Evolutionary conservation across 2,329 filamentous ascomycete genomes (phyloP).

Genomic region (Aspergillus fructus): DNA sequence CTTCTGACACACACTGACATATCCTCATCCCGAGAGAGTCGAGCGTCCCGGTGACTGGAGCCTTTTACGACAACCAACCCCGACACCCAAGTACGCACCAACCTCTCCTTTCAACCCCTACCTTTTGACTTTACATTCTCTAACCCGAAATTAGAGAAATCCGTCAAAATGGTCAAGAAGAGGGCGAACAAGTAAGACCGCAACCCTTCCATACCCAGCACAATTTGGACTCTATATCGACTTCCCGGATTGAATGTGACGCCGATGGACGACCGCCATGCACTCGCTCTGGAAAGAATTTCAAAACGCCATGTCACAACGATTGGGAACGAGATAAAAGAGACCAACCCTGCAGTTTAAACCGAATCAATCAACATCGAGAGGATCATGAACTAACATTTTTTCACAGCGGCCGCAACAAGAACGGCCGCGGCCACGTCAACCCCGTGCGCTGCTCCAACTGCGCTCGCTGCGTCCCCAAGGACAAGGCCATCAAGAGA

Average conservation of each 20-base stretch:
- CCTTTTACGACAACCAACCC: slow-evolving; percentile 40
- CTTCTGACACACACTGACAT: slow-evolving; percentile 37
- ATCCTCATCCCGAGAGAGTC: slow-evolving; percentile 33
- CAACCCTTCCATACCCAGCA: slow-evolving; percentile 28
- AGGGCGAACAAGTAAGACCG: slow-evolving; percentile 67
- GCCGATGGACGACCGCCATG: slow-evolving; percentile 10
- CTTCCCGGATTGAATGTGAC: slow-evolving; percentile 9
- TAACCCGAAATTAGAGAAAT: slow-evolving; percentile 40
- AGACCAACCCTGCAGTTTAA: neutral
- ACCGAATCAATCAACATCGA: neutral
- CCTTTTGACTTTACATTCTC: slow-evolving; percentile 24
- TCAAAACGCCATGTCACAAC: slow-evolving; percentile 1
- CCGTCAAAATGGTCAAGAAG: slow-evolving; percentile 73
- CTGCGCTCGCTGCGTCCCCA: slow-evolving; percentile 89
- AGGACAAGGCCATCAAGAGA: slow-evolving; percentile 99
- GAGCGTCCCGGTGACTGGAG: slow-evolving; percentile 35
- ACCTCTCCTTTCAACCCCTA: slow-evolving; percentile 22
- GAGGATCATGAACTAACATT: slow-evolving; percentile 15
- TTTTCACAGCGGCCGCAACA: slow-evolving; percentile 84
- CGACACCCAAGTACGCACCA: slow-evolving; percentile 41
- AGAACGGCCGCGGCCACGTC: slow-evolving; percentile 99
- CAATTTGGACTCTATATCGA: slow-evolving; percentile 23
- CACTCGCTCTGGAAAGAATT: neutral
- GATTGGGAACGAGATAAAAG: slow-evolving; percentile 3
- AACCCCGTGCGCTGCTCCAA: slow-evolving; percentile 96